Evolutionary conservation across 441 rosid species (phyloP).

Genomic region (Croton laevigatus): DNA sequence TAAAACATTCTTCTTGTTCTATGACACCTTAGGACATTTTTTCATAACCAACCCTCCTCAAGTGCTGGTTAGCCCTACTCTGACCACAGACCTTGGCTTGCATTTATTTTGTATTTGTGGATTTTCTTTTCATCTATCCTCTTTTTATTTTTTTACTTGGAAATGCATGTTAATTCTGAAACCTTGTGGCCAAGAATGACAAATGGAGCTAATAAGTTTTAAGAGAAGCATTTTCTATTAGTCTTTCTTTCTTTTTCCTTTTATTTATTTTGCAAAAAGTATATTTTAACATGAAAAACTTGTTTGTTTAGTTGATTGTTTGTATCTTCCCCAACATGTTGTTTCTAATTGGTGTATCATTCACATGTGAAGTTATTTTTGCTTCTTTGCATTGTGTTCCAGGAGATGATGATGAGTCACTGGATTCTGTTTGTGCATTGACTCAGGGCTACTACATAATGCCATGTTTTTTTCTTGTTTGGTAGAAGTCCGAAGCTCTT

Average conservation of each 20-base stretch:
- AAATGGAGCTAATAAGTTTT: not conserved
- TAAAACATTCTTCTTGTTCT: too few species aligned
- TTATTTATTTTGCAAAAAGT: not conserved
- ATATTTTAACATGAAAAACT: not conserved
- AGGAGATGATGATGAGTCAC: constrained; percentile 39
- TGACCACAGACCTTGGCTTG: too few species aligned
- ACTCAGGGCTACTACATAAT: constrained; percentile 44
- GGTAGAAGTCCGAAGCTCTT: constrained; percentile 53
- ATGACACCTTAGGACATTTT: too few species aligned
- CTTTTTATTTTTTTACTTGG: too few species aligned
- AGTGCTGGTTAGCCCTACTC: too few species aligned
- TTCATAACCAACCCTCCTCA: too few species aligned
- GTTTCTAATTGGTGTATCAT: not conserved
- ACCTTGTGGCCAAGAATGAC: not conserved
- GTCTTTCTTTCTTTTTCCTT: not conserved
- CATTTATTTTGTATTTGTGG: too few species aligned
- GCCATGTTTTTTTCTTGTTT: constrained; percentile 70
- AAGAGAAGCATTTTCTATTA: not conserved
- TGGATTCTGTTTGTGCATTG: constrained; percentile 21
- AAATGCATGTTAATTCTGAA: not conserved
- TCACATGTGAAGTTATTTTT: constrained; percentile 10
- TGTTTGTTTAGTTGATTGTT: too few species aligned
- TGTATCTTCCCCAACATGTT: too few species aligned
- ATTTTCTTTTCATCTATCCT: too few species aligned
- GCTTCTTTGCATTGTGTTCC: constrained; percentile 47